These are phyloP conservation scores for Endothia cerciana DNA, from an alignment of 2,329 filamentous ascomycete genomes.

Conservation along the genomic window DNA sequence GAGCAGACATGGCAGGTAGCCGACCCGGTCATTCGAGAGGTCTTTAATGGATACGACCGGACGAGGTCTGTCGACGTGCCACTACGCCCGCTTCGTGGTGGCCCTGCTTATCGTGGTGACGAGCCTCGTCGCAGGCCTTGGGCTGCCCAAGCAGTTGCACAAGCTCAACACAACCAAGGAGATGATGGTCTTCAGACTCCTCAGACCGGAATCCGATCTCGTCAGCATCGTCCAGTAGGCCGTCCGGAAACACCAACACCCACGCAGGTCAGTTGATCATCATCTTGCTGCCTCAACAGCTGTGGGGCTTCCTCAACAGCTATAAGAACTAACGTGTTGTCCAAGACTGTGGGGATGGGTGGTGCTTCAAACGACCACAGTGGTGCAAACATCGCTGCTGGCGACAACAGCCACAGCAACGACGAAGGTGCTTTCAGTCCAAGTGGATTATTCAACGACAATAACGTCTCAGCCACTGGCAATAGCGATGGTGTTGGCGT, in stretches of 20 bases:
- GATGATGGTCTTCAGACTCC: background rate
- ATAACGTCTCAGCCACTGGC: no score
- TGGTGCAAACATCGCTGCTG: background rate
- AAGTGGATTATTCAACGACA: no score
- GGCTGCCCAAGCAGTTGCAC: background rate
- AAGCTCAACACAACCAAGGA: background rate
- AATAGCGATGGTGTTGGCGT: no score
- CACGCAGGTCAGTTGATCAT: background rate
- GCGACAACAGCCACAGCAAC: background rate
- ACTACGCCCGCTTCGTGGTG: background rate
- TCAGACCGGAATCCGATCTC: background rate
- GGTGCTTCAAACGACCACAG: background rate
- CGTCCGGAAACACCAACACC: background rate
- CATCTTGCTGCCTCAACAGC: background rate
- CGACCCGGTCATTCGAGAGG: constrained; percentile 20
- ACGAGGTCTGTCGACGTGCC: background rate
- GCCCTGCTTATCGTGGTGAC: background rate
- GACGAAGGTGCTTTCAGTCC: background rate
- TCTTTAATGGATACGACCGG: constrained; percentile 26
- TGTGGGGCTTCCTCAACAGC: no score
- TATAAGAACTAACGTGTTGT: background rate
- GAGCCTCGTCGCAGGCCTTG: background rate
- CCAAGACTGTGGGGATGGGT: background rate
- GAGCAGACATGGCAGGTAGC: background rate
- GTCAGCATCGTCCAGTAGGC: background rate